Percentiles rank a stretch among this genome's conserved stretches.
phyloP scores from a whole-genome alignment of 345 rosid species.

The Gossypium arboreum region DNA sequence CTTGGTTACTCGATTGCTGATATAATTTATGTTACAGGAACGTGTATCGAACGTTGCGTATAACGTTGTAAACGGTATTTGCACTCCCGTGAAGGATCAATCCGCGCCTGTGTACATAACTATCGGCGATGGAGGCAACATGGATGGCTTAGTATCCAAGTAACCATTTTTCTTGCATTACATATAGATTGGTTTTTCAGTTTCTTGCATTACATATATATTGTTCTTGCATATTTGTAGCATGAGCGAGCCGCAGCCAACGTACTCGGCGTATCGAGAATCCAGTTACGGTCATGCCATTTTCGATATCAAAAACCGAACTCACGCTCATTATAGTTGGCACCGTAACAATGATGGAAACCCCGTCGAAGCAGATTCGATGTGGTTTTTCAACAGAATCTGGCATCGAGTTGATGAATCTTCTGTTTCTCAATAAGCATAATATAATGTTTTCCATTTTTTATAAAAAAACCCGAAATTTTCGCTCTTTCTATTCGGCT shows the following conservation, averaged over 20 bases:
- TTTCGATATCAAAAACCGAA: conserved; percentile 70
- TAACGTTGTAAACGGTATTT: conserved; percentile 50
- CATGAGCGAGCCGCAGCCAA: conserved; percentile 85
- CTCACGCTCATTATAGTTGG: conserved; percentile 81
- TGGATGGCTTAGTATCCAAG: conserved; percentile 76
- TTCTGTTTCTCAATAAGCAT: conserved; percentile 13
- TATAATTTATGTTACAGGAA: conserved; percentile 37
- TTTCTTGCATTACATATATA: background rate
- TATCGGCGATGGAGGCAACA: conserved; percentile 88
- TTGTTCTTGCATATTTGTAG: conserved; percentile 31
- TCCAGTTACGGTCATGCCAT: conserved; percentile 94
- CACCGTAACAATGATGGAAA: conserved; percentile 86
- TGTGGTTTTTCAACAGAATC: conserved; percentile 77
- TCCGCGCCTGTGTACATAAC: conserved; percentile 80
- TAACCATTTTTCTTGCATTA: conserved; percentile 25
- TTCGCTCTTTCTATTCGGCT: background rate
- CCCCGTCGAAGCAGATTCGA: conserved; percentile 70
- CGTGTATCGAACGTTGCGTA: conserved; percentile 77
- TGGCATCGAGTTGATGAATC: conserved; percentile 66
- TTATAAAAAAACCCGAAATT: background rate
- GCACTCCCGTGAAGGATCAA: conserved; percentile 52
- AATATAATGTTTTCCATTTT: background rate
- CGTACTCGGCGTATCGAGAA: conserved; percentile 80
- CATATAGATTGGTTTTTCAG: background rate
- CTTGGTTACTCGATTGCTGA: background rate